phyloP scores from a whole-genome alignment of 164 flowering plant genomes.

The Vitis rotundifolia region DNA sequence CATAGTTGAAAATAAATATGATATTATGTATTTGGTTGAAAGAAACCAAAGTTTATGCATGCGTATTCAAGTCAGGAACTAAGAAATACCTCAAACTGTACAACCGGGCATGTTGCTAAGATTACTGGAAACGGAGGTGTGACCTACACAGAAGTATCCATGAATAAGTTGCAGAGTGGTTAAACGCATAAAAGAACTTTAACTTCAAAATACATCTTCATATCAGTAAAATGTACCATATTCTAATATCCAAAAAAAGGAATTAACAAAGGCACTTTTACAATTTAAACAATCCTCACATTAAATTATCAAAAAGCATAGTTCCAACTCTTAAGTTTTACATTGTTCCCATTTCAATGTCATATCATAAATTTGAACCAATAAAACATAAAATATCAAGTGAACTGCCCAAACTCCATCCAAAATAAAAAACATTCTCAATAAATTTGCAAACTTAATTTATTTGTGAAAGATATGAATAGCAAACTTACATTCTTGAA shows the following conservation, averaged over 20 bases:
- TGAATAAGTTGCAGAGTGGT: not conserved
- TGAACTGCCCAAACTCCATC: too few species aligned
- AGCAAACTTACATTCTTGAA: too few species aligned
- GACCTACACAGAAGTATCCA: slow-evolving; percentile 51
- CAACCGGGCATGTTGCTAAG: slow-evolving; percentile 62
- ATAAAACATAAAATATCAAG: too few species aligned
- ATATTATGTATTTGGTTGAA: not conserved
- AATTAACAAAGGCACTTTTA: not conserved
- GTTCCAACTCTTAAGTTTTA: too few species aligned
- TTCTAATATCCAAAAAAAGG: not conserved
- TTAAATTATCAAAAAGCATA: too few species aligned
- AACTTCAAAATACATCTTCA: not conserved
- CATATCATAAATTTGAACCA: too few species aligned
- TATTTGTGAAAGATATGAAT: too few species aligned
- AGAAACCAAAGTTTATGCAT: not conserved
- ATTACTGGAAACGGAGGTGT: slow-evolving; percentile 82
- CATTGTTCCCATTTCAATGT: too few species aligned
- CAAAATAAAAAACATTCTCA: too few species aligned
- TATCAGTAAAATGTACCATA: not conserved
- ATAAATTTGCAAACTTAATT: too few species aligned
- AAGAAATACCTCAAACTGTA: slow-evolving; percentile 79
- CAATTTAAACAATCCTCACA: too few species aligned
- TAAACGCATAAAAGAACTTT: not conserved
- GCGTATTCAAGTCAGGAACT: not conserved
- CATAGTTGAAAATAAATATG: not conserved